These are phyloP conservation scores for Puccinia triticina DNA, from an alignment of 1,284 basidiomycete species.

Conservation along the genomic window DNA sequence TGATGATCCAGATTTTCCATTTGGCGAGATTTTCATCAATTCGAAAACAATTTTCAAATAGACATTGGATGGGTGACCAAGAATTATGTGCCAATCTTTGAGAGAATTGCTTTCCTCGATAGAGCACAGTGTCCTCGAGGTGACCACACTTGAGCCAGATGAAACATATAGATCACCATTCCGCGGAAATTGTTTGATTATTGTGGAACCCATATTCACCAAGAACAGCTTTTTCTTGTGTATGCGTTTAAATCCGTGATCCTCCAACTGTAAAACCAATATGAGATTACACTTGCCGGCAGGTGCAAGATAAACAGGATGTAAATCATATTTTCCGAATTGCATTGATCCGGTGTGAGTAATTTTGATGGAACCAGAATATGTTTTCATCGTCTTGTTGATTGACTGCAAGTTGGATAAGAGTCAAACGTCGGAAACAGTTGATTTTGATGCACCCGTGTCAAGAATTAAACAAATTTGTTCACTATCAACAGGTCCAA, in stretches of 20 bases:
- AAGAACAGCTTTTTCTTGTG: too few relatives aligned
- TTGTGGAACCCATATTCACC: too few relatives aligned
- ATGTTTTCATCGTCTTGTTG: background rate
- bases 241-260: too few relatives aligned
- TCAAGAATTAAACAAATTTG: background rate
- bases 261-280: too few relatives aligned
- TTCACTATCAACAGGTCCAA: too few relatives aligned
- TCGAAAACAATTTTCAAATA: conserved; percentile 18
- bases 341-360: background rate
- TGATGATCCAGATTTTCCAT: too few relatives aligned
- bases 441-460: background rate
- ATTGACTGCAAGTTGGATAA: background rate
- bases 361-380: background rate
- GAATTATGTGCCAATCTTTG: conserved; percentile 6
- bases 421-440: background rate
- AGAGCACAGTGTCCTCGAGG: background rate
- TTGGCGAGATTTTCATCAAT: background rate
- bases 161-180: too few relatives aligned
- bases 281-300: too few relatives aligned
- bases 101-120: background rate
- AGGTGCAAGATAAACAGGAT: background rate
- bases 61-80: conserved; percentile 5
- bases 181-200: too few relatives aligned
- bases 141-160: too few relatives aligned
- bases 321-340: background rate